Evolutionary conservation across 768 basidiomycete genomes (phyloP).

Genomic region (Lactarius psammicola): DNA sequence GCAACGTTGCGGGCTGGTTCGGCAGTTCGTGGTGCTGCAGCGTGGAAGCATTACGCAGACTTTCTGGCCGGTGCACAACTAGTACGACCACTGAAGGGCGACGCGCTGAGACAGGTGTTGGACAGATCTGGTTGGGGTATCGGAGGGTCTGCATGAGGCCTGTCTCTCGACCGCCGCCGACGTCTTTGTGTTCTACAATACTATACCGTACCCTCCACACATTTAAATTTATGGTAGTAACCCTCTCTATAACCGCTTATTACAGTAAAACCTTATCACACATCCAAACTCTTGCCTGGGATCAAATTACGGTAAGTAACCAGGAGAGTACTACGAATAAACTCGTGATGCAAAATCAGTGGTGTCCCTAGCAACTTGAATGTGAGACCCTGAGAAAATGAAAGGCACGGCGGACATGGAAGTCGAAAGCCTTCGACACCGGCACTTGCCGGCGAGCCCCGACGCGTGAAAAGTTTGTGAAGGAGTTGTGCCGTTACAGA

Average conservation of each 20-base stretch:
- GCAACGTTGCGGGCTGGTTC: constrained; percentile 57
- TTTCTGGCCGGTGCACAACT: constrained; percentile 52
- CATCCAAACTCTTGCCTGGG: background rate
- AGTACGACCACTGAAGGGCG: constrained; percentile 50
- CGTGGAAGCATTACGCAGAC: constrained; percentile 61
- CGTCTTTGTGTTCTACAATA: background rate
- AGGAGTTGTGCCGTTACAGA: background rate
- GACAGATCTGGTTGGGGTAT: constrained; percentile 11
- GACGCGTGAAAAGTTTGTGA: background rate
- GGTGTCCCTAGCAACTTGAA: constrained; percentile 21
- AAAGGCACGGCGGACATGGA: constrained; percentile 3
- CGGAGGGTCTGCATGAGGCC: background rate
- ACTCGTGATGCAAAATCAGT: constrained; percentile 12
- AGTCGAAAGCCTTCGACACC: background rate
- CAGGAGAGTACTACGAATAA: background rate
- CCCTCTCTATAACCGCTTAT: background rate
- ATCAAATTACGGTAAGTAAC: background rate
- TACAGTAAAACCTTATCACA: background rate
- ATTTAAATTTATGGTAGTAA: background rate
- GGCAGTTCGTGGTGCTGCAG: constrained; percentile 32
- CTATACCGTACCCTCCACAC: background rate
- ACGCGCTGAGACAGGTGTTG: constrained; percentile 26
- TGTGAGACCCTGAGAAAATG: constrained; percentile 7
- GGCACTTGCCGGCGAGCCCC: background rate
- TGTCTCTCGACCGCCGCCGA: background rate